phyloP scores from a whole-genome alignment of 176 grass and related monocot species.

The Otatea glauca region DNA sequence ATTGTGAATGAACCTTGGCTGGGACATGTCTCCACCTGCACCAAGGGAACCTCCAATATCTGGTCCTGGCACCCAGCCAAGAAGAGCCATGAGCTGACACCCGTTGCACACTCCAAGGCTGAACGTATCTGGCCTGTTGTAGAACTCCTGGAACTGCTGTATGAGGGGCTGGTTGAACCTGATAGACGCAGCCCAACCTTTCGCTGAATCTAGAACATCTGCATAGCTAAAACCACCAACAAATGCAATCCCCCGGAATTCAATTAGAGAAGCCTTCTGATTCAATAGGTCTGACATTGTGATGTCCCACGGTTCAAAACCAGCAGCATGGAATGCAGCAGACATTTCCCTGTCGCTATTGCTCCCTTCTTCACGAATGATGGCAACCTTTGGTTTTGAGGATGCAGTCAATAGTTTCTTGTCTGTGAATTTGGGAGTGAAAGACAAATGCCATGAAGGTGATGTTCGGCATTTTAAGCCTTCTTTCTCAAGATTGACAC shows the following conservation, averaged over 20 bases:
- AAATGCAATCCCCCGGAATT: conserved; percentile 84
- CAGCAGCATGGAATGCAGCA: conserved; percentile 80
- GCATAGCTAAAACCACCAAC: conserved; percentile 96
- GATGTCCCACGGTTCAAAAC: conserved; percentile 91
- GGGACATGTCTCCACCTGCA: conserved; percentile 70
- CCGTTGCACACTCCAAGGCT: conserved; percentile 96
- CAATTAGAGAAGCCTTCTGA: conserved; percentile 53
- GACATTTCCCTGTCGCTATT: conserved; percentile 94
- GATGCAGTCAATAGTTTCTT: conserved; percentile 57
- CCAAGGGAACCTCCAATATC: conserved; percentile 59
- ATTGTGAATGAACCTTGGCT: conserved; percentile 96
- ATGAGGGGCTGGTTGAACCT: conserved; percentile 86
- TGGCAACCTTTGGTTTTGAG: conserved; percentile 78
- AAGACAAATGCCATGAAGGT: conserved; percentile 78
- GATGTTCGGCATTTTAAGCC: conserved; percentile 63
- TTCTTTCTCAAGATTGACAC: conserved; percentile 87
- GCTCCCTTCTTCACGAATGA: conserved; percentile 98
- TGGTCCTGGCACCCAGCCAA: conserved; percentile 90
- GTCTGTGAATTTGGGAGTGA: conserved; percentile 68
- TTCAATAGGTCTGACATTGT: conserved; percentile 76
- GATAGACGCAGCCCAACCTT: conserved; percentile 93
- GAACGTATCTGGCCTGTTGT: conserved; percentile 77
- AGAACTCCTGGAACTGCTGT: conserved; percentile 82
- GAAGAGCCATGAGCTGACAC: conserved; percentile 95
- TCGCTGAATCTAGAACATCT: conserved; percentile 84